These are phyloP conservation scores for Phytophthora quininea DNA, from an alignment of 352 stramenopile genomes.

Conservation along the genomic window DNA sequence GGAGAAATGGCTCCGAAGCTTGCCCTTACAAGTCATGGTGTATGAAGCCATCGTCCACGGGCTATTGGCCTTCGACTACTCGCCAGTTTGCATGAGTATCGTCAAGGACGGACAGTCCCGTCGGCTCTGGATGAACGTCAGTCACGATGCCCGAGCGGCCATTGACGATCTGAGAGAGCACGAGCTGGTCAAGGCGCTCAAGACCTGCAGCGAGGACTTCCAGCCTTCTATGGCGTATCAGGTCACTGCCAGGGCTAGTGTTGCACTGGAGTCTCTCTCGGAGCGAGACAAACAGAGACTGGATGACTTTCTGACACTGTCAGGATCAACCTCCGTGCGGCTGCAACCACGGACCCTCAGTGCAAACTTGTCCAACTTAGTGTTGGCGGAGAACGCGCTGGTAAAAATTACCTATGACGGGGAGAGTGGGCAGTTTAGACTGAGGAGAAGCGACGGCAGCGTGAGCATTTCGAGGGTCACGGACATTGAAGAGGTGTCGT, in stretches of 20 bases:
- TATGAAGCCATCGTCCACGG: constrained; percentile 96
- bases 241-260: constrained; percentile 50
- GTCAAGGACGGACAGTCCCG: constrained; percentile 89
- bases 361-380: constrained; percentile 59
- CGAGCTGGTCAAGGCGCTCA: constrained; percentile 94
- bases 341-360: neutral
- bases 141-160: constrained; percentile 95
- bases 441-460: constrained; percentile 79
- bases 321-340: constrained; percentile 3
- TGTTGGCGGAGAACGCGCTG: constrained; percentile 91
- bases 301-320: constrained; percentile 60
- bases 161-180: constrained; percentile 96
- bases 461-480: constrained; percentile 94
- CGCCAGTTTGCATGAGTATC: constrained; percentile 94
- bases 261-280: constrained; percentile 49
- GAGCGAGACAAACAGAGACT: constrained; percentile 55
- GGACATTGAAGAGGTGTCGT: constrained; percentile 97
- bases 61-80: constrained; percentile 97
- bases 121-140: constrained; percentile 94
- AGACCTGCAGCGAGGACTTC: constrained; percentile 94
- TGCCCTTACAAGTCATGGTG: constrained; percentile 95
- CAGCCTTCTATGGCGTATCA: constrained; percentile 97
- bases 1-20: constrained; percentile 96
- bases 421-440: constrained; percentile 89
- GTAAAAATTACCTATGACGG: constrained; percentile 93